phyloP scores from a whole-genome alignment of 2,329 filamentous ascomycete species.

The Pseudogymnoascus sp. region DNA sequence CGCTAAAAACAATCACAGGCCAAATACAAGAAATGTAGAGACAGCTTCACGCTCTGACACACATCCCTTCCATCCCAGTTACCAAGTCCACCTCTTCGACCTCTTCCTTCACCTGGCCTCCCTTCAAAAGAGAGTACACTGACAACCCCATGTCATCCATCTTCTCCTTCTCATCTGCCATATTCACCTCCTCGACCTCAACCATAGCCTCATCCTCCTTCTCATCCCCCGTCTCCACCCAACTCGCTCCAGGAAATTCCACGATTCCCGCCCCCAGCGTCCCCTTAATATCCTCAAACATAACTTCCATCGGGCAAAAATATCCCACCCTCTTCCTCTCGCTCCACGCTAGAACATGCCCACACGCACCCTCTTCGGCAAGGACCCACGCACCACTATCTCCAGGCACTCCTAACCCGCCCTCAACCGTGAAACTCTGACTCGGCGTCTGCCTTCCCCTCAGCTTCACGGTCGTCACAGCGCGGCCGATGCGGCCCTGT shows the following conservation, averaged over 20 bases:
- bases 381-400: constrained; percentile 93
- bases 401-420: constrained; percentile 62
- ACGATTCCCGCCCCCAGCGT: constrained; percentile 65
- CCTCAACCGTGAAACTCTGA: constrained; percentile 56
- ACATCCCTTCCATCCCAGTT: constrained; percentile 2
- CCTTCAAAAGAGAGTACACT: constrained; percentile 1
- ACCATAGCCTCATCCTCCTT: background rate
- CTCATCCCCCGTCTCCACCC: background rate
- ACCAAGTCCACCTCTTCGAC: background rate
- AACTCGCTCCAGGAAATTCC: constrained; percentile 49
- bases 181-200: background rate
- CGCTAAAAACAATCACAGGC: background rate
- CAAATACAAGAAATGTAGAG: background rate
- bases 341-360: constrained; percentile 86
- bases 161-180: background rate
- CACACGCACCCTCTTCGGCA: constrained; percentile 74
- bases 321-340: constrained; percentile 74
- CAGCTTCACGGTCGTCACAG: constrained; percentile 78
- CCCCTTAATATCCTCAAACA: constrained; percentile 76
- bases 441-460: constrained; percentile 76
- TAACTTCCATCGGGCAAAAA: constrained; percentile 89
- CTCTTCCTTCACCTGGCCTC: background rate
- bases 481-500: constrained; percentile 66
- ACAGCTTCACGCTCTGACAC: background rate
- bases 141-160: background rate